Evolutionary conservation across 2,329 filamentous ascomycete genomes (phyloP), one percentile per base, ranked within the genome.

Genomic region (Corinectria fuckeliana): DNA sequence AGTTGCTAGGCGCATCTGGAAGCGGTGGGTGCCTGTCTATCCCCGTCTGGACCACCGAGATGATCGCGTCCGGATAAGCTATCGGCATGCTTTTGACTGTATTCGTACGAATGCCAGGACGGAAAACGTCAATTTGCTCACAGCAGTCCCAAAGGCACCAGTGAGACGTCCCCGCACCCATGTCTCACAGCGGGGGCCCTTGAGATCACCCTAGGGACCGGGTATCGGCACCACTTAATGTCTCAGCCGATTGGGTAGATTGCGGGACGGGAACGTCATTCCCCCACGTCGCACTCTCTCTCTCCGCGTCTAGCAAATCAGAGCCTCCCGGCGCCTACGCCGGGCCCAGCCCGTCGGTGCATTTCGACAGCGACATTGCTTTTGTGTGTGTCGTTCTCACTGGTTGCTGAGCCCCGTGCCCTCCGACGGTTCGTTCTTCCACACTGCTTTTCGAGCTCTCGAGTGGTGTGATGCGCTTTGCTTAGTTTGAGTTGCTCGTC

Each of bases 261-360:
- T 16, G 18, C 10, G 45, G 55, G 56, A 52, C 60, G 51, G 56
- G 59, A 65, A 71, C 69, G 69, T 71, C 69, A 71, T 71, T 62
- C 62, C 66, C 66, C 68, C 65, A 64, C 68, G 66, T 48, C 59
- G 38, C 45, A 57, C 41, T 62, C 39, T 44, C 44, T 48, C n/a
- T 55, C 56, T 45, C 45, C 52, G 39, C 51, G 38, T 50, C 30
- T 26, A 65, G 56, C 68, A 59, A 69, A 71, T 70, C 66, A 68
- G 30, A 67, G 50, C 50, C 50, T 14, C 42, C 44, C 56, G 52
- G 59, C 61, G 63, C 58, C 61, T 69, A 68, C 60, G 62, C 60
- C 61, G 67, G 65, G 69, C 58, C 69, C 67, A 71, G 64, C 57
- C 64, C 30, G 65, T 64, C 61, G 69, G 69, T 64, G 67, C 65